phyloP scores from a whole-genome alignment of 257 asterid genomes.

The Gentiana dahurica region DNA sequence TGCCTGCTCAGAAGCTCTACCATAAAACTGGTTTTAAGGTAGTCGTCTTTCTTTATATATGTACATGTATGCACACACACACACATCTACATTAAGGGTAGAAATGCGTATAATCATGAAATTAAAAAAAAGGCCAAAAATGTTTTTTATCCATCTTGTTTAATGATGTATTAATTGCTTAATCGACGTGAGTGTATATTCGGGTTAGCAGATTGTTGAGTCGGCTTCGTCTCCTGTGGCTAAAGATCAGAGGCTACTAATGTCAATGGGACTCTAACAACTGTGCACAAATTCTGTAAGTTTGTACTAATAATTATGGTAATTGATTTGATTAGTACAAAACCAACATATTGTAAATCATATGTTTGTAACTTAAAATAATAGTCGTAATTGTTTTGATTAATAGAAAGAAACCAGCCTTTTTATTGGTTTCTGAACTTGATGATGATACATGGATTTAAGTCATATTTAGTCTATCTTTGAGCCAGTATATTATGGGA shows the following conservation, averaged over 20 bases:
- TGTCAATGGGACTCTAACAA: constrained; percentile 53
- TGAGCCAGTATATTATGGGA: too few relatives aligned
- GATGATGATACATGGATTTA: background rate
- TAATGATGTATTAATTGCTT: too few relatives aligned
- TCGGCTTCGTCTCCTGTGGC: constrained; percentile 33
- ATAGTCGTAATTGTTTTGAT: background rate
- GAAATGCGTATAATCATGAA: too few relatives aligned
- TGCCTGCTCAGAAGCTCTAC: too few relatives aligned
- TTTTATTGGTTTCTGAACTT: constrained; percentile 16
- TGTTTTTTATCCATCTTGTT: background rate
- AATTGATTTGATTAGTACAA: too few relatives aligned
- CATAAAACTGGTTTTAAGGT: constrained; percentile 70
- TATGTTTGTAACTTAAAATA: too few relatives aligned
- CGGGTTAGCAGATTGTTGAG: constrained; percentile 42
- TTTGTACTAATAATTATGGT: too few relatives aligned
- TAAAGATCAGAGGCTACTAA: constrained; percentile 45
- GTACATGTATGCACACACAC: too few relatives aligned
- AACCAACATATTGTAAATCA: constrained; percentile 1
- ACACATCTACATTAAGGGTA: too few relatives aligned
- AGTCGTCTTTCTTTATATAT: background rate
- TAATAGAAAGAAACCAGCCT: constrained; percentile 11
- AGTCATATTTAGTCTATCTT: too few relatives aligned
- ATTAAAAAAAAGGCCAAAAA: background rate
- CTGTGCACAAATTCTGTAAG: too few relatives aligned
- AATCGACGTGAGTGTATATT: too few relatives aligned